phyloP scores from a whole-genome alignment of 345 rosid species.

The Linum trigynum region DNA sequence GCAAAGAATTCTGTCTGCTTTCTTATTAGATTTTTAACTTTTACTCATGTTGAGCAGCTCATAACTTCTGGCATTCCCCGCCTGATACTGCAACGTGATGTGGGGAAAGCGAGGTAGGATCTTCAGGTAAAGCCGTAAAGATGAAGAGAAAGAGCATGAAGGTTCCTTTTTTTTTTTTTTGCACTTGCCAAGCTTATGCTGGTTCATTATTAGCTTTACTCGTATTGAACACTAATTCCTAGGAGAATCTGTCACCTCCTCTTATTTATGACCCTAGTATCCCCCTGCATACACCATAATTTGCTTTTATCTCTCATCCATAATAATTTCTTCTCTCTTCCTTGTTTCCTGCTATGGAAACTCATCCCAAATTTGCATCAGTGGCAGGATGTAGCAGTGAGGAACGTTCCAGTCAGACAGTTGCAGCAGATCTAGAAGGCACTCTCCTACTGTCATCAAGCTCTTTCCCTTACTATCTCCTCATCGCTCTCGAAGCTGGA shows the following conservation, averaged over 20 bases:
- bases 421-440: slow-evolving; percentile 2
- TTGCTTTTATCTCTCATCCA: not conserved
- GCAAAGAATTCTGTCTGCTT: not conserved
- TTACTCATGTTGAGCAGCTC: not conserved
- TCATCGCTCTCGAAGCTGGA: slow-evolving; percentile 3
- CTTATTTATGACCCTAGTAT: not conserved
- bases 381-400: not conserved
- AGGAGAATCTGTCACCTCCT: not conserved
- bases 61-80: too few relatives aligned
- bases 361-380: not conserved
- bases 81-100: too few relatives aligned
- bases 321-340: not conserved
- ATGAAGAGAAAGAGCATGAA: too few relatives aligned
- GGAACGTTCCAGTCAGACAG: not conserved
- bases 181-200: too few relatives aligned
- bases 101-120: too few relatives aligned
- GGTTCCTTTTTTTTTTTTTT: too few relatives aligned
- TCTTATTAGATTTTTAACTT: not conserved
- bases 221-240: not conserved
- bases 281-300: not conserved
- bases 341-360: not conserved
- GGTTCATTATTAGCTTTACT: too few relatives aligned
- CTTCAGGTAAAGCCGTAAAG: too few relatives aligned
- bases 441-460: slow-evolving; percentile 2
- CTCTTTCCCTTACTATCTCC: slow-evolving; percentile 2